Conservation (phyloP, 2,329 filamentous ascomycete species). For the Gnomoniopsis smithogilvyi region DNA sequence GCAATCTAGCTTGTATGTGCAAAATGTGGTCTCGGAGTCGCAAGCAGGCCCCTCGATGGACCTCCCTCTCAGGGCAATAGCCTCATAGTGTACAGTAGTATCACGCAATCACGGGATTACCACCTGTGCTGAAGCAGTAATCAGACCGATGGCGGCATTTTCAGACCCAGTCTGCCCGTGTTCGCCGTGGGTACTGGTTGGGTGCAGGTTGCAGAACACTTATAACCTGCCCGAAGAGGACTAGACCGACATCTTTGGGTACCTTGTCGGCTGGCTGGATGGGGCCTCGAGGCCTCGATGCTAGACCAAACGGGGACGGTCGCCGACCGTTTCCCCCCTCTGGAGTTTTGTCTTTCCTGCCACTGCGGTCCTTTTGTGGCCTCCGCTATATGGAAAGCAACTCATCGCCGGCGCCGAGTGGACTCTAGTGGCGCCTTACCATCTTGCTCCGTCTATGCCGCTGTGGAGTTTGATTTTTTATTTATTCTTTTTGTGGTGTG, state of each 20-base stretch:
- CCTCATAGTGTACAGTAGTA: neutral
- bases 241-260: neutral
- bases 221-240: conserved; percentile 6
- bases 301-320: conserved; percentile 16
- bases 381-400: neutral
- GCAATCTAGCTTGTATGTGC: no score
- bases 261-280: neutral
- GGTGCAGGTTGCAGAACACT: neutral
- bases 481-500: no score
- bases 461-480: no score
- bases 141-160: neutral
- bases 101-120: conserved; percentile 8
- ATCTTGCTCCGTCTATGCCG: no score
- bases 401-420: no score
- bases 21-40: neutral
- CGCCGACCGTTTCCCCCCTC: neutral
- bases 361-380: neutral
- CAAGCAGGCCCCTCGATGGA: neutral
- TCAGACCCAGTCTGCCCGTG: neutral
- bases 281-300: neutral
- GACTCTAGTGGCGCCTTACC: no score
- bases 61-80: conserved; percentile 6
- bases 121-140: conserved; percentile 2
- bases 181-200: neutral
- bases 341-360: neutral